phyloP scores from a whole-genome alignment of 192 early-diverging fungal genomes.

The Phycomyces blakesleeanus region DNA sequence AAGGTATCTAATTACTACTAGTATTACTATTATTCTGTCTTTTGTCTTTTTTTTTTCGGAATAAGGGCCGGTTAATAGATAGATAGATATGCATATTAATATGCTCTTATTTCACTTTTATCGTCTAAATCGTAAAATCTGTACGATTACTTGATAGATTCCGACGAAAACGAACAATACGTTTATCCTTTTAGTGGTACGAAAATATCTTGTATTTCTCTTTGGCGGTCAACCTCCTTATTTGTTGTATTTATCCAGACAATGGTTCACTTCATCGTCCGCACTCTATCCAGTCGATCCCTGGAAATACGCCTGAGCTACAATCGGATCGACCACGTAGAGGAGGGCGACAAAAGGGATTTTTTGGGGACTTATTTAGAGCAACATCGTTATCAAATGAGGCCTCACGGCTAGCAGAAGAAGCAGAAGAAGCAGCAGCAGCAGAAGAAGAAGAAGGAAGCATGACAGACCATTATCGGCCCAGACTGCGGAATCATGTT shows the following conservation, averaged over 20 bases:
- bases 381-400: conserved; percentile 5
- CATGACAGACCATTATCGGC: conserved; percentile 10
- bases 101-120: neutral
- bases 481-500: conserved; percentile 18
- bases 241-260: neutral
- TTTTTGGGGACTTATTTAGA: conserved; percentile 14
- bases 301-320: neutral
- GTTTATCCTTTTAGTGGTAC: conserved; percentile 27
- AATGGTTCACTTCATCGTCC: conserved; percentile 10
- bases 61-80: too few relatives aligned
- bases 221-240: neutral
- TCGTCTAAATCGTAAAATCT: neutral
- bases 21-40: neutral
- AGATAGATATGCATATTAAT: too few relatives aligned
- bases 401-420: conserved; percentile 4
- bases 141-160: conserved; percentile 6
- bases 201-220: neutral
- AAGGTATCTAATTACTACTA: conserved; percentile 13
- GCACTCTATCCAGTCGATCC: conserved; percentile 13
- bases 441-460: neutral
- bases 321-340: neutral
- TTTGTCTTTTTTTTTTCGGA: too few relatives aligned
- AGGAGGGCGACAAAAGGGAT: neutral
- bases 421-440: neutral
- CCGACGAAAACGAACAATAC: conserved; percentile 33